A percentile compares a stretch with the other conserved stretches of the same genome.
These are phyloP conservation scores for Annulohypoxylon maeteangense DNA, from an alignment of 495 filamentous ascomycete species.

Conservation along the genomic window DNA sequence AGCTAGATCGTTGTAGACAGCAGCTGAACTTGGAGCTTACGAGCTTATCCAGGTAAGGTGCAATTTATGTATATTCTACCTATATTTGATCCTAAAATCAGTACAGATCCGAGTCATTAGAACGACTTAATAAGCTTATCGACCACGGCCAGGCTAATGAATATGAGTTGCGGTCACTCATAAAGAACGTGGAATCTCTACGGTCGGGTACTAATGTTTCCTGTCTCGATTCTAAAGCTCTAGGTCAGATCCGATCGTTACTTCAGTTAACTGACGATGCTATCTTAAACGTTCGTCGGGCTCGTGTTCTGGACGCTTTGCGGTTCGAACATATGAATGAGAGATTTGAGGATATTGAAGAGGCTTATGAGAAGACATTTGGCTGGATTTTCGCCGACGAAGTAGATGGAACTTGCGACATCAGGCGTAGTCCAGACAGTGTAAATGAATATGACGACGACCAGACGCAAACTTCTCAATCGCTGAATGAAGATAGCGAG, in stretches of 20 bases:
- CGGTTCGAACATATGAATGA: conserved; percentile 40
- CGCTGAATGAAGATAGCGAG: not conserved
- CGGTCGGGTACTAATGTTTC: conserved; percentile 31
- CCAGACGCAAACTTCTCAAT: not conserved
- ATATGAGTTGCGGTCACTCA: conserved; percentile 28
- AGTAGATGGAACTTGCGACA: not conserved
- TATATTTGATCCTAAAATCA: not conserved
- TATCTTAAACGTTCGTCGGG: conserved; percentile 19
- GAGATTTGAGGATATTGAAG: conserved; percentile 30
- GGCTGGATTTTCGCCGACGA: conserved; percentile 44
- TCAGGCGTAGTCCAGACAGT: not conserved
- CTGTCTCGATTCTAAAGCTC: conserved; percentile 18
- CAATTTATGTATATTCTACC: not conserved
- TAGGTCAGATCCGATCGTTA: conserved; percentile 34
- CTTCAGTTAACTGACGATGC: conserved; percentile 23
- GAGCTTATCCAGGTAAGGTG: conserved; percentile 28
- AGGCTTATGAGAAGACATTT: conserved; percentile 42
- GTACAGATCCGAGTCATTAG: conserved; percentile 19
- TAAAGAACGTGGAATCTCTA: conserved; percentile 33
- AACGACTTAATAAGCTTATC: conserved; percentile 18
- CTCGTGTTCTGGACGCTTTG: conserved; percentile 29
- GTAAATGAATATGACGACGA: not conserved
- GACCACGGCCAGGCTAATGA: conserved; percentile 17
- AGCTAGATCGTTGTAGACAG: conserved; percentile 34
- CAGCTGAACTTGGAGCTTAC: conserved; percentile 39